Percentiles rank a stretch among this genome's conserved stretches.
These are phyloP conservation scores for Endogone sp. DNA, from an alignment of 192 early-diverging fungal species.

Conservation along the genomic window DNA sequence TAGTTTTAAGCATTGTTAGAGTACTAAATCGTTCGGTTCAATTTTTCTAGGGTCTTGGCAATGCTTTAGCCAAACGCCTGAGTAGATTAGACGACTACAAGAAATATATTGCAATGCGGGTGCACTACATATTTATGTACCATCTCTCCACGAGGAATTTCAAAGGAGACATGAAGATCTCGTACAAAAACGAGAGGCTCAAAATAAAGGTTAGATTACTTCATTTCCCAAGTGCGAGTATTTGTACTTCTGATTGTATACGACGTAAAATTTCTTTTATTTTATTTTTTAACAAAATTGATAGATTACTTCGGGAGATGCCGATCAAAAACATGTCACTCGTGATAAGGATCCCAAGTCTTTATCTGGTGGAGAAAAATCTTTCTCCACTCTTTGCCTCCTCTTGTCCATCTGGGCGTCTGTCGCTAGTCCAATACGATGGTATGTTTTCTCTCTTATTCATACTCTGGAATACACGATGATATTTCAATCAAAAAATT, in stretches of 20 bases:
- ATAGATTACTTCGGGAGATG: slow-evolving; percentile 36
- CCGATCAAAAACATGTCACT: slow-evolving; percentile 33
- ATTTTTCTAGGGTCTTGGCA: slow-evolving; percentile 36
- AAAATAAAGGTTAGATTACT: slow-evolving; percentile 49
- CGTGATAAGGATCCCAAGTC: slow-evolving; percentile 83
- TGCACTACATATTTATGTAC: slow-evolving; percentile 67
- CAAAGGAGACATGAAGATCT: slow-evolving; percentile 71
- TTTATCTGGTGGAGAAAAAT: slow-evolving; percentile 97
- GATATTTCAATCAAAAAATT: too few relatives aligned
- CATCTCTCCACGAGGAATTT: slow-evolving; percentile 81
- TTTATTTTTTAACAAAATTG: not conserved
- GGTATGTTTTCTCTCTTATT: slow-evolving; percentile 31
- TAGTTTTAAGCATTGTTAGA: too few relatives aligned
- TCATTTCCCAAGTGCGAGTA: too few relatives aligned
- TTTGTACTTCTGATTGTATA: too few relatives aligned
- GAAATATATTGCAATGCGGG: slow-evolving; percentile 67
- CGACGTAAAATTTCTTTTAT: too few relatives aligned
- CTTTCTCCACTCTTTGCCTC: slow-evolving; percentile 91
- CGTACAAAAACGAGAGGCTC: slow-evolving; percentile 63
- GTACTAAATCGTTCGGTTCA: too few relatives aligned
- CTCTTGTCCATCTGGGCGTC: slow-evolving; percentile 91
- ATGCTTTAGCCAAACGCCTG: slow-evolving; percentile 55
- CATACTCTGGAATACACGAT: not conserved
- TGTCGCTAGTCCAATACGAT: slow-evolving; percentile 89
- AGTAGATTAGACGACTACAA: slow-evolving; percentile 65